These are phyloP conservation scores for Blastobotrys aristatus DNA, from an alignment of 1,139 yeast genomes.

Conservation along the genomic window DNA sequence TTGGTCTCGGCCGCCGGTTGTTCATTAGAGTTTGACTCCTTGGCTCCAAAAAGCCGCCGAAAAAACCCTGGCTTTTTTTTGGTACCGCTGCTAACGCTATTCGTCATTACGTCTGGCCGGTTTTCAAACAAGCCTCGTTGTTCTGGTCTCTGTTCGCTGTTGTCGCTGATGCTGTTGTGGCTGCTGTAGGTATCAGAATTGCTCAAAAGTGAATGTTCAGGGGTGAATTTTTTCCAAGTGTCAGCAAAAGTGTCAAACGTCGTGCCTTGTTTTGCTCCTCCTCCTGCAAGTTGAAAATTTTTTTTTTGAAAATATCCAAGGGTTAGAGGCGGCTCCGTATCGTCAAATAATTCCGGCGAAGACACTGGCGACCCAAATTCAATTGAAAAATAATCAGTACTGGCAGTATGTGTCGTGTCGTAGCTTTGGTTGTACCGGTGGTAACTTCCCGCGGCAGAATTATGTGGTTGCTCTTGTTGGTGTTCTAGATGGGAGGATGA, in stretches of 20 bases:
- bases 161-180: no score
- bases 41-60: conserved; percentile 13
- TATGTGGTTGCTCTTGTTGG: background rate
- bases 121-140: background rate
- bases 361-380: background rate
- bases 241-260: background rate
- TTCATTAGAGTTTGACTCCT: background rate
- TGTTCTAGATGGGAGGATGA: background rate
- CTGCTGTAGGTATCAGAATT: no score
- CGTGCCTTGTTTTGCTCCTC: no score
- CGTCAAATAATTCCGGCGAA: background rate
- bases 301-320: no score
- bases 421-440: background rate
- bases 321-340: background rate
- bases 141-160: no score
- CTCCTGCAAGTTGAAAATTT: background rate
- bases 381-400: background rate
- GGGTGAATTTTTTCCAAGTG: no score
- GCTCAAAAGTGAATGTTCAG: no score
- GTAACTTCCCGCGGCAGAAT: background rate
- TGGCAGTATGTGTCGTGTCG: background rate
- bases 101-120: no score
- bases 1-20: background rate
- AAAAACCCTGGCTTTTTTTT: conserved; percentile 11
- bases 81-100: background rate